These are phyloP conservation scores for Cryphonectria nitschkei DNA, from an alignment of 2,329 filamentous ascomycete genomes.

Conservation along the genomic window DNA sequence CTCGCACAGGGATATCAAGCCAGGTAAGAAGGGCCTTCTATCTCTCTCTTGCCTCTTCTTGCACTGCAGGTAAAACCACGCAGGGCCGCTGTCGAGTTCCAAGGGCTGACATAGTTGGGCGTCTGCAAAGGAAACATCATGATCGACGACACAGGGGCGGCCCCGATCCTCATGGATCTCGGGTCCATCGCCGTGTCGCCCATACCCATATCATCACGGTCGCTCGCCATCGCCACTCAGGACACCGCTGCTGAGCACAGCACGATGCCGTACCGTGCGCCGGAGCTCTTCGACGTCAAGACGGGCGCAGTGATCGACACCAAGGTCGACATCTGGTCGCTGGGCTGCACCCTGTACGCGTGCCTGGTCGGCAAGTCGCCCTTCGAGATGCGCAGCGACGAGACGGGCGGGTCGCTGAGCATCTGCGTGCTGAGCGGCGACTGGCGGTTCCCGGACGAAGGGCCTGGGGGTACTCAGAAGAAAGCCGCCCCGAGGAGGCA, in stretches of 20 bases:
- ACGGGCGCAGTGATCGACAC: conserved; percentile 90
- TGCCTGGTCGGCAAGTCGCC: conserved; percentile 96
- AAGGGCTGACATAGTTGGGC: neutral
- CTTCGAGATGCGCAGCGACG: conserved; percentile 93
- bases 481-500: conserved; percentile 39
- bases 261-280: conserved; percentile 97
- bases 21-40: conserved; percentile 61
- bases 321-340: conserved; percentile 96
- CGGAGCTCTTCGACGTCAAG: conserved; percentile 97
- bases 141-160: conserved; percentile 88
- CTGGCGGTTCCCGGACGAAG: conserved; percentile 95
- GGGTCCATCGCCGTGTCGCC: conserved; percentile 88
- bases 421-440: conserved; percentile 93
- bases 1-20: conserved; percentile 96
- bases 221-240: conserved; percentile 87
- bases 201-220: conserved; percentile 85
- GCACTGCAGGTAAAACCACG: neutral
- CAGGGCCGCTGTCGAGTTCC: neutral
- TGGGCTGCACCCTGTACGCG: conserved; percentile 97
- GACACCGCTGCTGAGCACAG: conserved; percentile 94
- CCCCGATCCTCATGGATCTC: conserved; percentile 95
- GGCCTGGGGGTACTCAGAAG: conserved; percentile 58
- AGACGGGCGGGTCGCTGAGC: conserved; percentile 90
- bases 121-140: conserved; percentile 80
- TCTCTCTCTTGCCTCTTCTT: no score